Evolutionary conservation across 352 stramenopile species (phyloP).

Genomic region (Thalassiosira hispida): DNA sequence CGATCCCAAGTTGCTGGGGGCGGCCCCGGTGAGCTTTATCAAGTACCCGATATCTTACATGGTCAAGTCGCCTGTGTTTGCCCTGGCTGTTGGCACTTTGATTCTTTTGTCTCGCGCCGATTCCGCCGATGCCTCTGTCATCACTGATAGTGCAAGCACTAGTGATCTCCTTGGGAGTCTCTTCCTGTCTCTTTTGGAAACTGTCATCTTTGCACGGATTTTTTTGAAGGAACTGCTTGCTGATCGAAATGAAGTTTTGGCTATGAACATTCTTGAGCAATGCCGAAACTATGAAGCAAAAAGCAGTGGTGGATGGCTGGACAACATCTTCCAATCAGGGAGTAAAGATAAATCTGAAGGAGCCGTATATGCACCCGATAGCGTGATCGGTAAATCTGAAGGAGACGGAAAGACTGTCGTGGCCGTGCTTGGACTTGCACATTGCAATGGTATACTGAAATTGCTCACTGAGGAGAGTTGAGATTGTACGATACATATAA

Average conservation of each 20-base stretch:
- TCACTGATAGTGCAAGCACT: slow-evolving; percentile 7
- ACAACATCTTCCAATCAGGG: slow-evolving; percentile 28
- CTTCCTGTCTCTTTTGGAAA: slow-evolving; percentile 60
- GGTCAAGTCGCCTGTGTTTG: slow-evolving; percentile 57
- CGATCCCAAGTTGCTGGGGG: slow-evolving; percentile 58
- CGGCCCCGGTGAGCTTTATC: slow-evolving; percentile 55
- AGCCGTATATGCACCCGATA: slow-evolving; percentile 48
- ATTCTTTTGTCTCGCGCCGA: slow-evolving; percentile 39
- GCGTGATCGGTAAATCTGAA: slow-evolving; percentile 43
- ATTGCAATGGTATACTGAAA: slow-evolving; percentile 80
- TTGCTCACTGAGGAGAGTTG: slow-evolving; percentile 47
- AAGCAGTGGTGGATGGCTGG: slow-evolving; percentile 10
- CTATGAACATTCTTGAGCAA: slow-evolving; percentile 67
- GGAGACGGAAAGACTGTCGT: slow-evolving; percentile 61
- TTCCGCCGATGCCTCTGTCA: slow-evolving; percentile 16
- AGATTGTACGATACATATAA: background rate
- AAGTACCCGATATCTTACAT: slow-evolving; percentile 73
- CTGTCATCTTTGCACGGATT: slow-evolving; percentile 62
- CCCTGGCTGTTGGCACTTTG: slow-evolving; percentile 19
- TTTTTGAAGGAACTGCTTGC: slow-evolving; percentile 69
- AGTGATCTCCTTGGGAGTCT: slow-evolving; percentile 53
- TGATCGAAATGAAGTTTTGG: slow-evolving; percentile 70
- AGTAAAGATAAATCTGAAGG: slow-evolving; percentile 44
- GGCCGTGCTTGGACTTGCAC: slow-evolving; percentile 70
- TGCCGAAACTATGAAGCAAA: slow-evolving; percentile 58